Percentiles rank a stretch among this genome's conserved stretches.
phyloP scores from a whole-genome alignment of 768 basidiomycete genomes.

The Gelatoporia subvermispora region DNA sequence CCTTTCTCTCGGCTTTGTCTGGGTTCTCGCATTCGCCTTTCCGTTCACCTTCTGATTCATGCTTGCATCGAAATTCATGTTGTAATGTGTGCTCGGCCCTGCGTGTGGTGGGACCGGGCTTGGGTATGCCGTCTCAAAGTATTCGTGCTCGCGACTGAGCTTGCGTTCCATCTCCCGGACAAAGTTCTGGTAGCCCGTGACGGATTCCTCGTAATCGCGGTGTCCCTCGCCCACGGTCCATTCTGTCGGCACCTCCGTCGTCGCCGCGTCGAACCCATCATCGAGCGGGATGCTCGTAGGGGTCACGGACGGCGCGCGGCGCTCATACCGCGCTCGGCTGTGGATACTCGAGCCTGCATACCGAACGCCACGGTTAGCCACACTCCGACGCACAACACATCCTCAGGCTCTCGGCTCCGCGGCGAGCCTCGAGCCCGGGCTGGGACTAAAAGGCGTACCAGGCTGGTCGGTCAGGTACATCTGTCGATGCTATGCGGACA shows the following conservation, averaged over 20 bases:
- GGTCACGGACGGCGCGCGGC: slow-evolving; percentile 7
- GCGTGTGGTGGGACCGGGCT: not conserved
- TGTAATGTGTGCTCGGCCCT: too few species aligned
- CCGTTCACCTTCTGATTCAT: too few species aligned
- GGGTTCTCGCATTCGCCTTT: too few species aligned
- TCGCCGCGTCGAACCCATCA: slow-evolving; percentile 25
- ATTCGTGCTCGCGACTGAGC: slow-evolving; percentile 18
- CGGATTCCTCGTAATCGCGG: slow-evolving; percentile 19
- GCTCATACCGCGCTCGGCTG: slow-evolving; percentile 8
- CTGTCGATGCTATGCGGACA: not conserved
- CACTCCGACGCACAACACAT: too few species aligned
- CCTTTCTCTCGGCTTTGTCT: too few species aligned
- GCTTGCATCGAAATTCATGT: too few species aligned
- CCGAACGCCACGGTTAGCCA: not conserved
- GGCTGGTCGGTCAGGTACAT: slow-evolving; percentile 14
- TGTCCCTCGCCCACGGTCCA: slow-evolving; percentile 11
- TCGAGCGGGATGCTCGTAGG: slow-evolving; percentile 22
- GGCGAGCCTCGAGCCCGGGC: too few species aligned
- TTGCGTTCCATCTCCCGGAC: slow-evolving; percentile 27
- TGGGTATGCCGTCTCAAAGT: not conserved
- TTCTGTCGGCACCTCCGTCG: slow-evolving; percentile 23
- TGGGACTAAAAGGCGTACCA: too few species aligned
- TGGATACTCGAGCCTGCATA: not conserved
- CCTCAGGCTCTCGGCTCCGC: too few species aligned
- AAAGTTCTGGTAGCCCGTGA: slow-evolving; percentile 26